Percentiles rank a stretch among this genome's conserved stretches.
Conservation (phyloP, 352 stramenopile genomes). For the Pythium vanterpoolii region DNA sequence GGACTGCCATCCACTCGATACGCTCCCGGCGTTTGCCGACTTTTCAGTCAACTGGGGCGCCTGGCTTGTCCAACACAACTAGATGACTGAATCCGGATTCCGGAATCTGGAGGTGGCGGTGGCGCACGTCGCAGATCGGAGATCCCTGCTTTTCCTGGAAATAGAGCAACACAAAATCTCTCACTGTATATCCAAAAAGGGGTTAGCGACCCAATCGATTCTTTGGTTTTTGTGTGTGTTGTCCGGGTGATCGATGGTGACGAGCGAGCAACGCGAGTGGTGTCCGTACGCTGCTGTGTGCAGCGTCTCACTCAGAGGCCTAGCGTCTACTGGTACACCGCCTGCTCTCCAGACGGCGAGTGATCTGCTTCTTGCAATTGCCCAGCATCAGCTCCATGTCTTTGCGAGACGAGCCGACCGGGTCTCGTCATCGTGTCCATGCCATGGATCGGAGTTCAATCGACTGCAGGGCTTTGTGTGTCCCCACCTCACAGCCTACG, state of each 20-base stretch:
- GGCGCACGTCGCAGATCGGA: neutral
- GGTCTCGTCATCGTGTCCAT: slow-evolving; percentile 17
- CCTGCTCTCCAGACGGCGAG: neutral
- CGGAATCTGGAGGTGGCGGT: neutral
- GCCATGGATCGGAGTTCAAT: neutral
- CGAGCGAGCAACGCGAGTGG: neutral
- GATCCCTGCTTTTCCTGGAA: neutral
- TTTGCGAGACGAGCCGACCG: slow-evolving; percentile 7
- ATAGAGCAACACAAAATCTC: too few relatives aligned
- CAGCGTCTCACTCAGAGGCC: neutral
- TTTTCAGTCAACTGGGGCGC: slow-evolving; percentile 76
- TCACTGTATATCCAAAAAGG: too few relatives aligned
- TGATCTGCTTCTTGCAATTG: slow-evolving; percentile 19
- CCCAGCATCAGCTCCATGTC: slow-evolving; percentile 3
- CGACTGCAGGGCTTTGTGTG: slow-evolving; percentile 37
- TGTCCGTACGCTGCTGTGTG: slow-evolving; percentile 13
- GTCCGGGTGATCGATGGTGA: neutral
- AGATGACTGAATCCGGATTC: neutral
- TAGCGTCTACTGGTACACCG: neutral
- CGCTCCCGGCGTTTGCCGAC: slow-evolving; percentile 60
- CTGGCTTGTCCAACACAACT: slow-evolving; percentile 58
- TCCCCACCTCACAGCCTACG: slow-evolving; percentile 32
- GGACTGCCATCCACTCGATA: slow-evolving; percentile 66
- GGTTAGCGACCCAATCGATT: neutral
- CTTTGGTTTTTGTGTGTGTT: neutral